These are phyloP conservation scores for Tothia fuscella DNA, from an alignment of 2,329 filamentous ascomycete species.

Conservation along the genomic window DNA sequence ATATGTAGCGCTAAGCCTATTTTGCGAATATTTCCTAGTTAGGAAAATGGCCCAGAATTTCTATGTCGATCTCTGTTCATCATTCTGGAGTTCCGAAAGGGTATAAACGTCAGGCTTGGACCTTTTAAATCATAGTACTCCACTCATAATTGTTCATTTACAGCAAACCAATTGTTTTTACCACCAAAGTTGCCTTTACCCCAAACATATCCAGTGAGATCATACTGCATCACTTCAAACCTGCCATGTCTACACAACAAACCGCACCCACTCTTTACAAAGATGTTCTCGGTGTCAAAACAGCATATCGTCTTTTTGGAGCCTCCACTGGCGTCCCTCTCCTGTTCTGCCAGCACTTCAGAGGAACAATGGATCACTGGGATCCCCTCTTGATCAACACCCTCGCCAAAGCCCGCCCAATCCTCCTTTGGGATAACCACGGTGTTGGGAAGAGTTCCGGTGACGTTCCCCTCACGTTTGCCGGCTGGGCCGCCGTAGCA, in stretches of 20 bases:
- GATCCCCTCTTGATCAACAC: slow-evolving; percentile 29
- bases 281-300: slow-evolving; percentile 11
- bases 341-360: slow-evolving; percentile 17
- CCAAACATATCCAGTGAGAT: too few species aligned
- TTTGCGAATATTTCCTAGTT: too few species aligned
- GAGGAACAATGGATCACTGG: slow-evolving; percentile 17
- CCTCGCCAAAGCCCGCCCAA: slow-evolving; percentile 29
- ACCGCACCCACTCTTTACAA: slow-evolving; percentile 8
- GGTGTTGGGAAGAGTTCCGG: slow-evolving; percentile 37
- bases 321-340: slow-evolving; percentile 12
- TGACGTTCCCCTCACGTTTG: slow-evolving; percentile 28
- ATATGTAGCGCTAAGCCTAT: too few species aligned
- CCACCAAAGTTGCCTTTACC: too few species aligned
- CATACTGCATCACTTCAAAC: too few species aligned
- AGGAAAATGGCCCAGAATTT: too few species aligned
- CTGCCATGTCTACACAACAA: slow-evolving; percentile 10
- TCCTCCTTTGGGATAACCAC: slow-evolving; percentile 37
- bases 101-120: too few species aligned
- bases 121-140: too few species aligned
- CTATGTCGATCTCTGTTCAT: too few species aligned
- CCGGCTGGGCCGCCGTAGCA: slow-evolving; percentile 22
- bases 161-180: too few species aligned
- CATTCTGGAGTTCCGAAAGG: too few species aligned
- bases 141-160: too few species aligned
- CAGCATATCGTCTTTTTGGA: slow-evolving; percentile 17